Conservation (phyloP, 2,329 filamentous ascomycete genomes). For the Fusarium proliferatum region DNA sequence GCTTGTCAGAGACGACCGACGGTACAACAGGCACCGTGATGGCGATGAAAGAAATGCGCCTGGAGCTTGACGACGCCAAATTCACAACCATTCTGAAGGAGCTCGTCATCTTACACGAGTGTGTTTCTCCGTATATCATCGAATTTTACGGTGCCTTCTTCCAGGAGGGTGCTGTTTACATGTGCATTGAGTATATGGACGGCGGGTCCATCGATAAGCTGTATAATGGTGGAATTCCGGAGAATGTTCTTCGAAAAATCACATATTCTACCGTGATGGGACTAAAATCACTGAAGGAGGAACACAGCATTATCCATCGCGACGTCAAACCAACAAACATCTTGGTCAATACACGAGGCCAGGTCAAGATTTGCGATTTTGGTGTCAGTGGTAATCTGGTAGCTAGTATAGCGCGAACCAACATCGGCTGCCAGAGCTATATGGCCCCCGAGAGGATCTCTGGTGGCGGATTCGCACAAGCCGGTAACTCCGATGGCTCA, state of each 20-base stretch:
- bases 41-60: slow-evolving; percentile 99
- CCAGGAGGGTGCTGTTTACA: slow-evolving; percentile 98
- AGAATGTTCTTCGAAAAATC: slow-evolving; percentile 88
- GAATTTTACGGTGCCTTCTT: slow-evolving; percentile 99
- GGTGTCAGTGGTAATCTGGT: slow-evolving; percentile 97
- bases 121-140: slow-evolving; percentile 94
- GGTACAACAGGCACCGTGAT: slow-evolving; percentile 81
- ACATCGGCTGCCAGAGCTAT: slow-evolving; percentile 98
- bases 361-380: slow-evolving; percentile 99
- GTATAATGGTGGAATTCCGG: slow-evolving; percentile 89
- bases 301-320: slow-evolving; percentile 98
- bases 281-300: slow-evolving; percentile 92
- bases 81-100: slow-evolving; percentile 98
- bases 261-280: slow-evolving; percentile 91
- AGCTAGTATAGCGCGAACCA: slow-evolving; percentile 97
- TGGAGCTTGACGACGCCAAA: slow-evolving; percentile 96
- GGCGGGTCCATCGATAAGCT: slow-evolving; percentile 97
- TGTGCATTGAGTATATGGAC: slow-evolving; percentile 99
- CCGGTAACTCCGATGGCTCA: slow-evolving; percentile 78
- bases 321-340: slow-evolving; percentile 99
- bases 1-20: slow-evolving; percentile 44
- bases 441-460: slow-evolving; percentile 98
- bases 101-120: slow-evolving; percentile 93
- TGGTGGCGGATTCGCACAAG: slow-evolving; percentile 80
- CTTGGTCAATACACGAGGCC: slow-evolving; percentile 86